Conservation (phyloP, 2,329 filamentous ascomycete species). For the Daldinia sp. region DNA sequence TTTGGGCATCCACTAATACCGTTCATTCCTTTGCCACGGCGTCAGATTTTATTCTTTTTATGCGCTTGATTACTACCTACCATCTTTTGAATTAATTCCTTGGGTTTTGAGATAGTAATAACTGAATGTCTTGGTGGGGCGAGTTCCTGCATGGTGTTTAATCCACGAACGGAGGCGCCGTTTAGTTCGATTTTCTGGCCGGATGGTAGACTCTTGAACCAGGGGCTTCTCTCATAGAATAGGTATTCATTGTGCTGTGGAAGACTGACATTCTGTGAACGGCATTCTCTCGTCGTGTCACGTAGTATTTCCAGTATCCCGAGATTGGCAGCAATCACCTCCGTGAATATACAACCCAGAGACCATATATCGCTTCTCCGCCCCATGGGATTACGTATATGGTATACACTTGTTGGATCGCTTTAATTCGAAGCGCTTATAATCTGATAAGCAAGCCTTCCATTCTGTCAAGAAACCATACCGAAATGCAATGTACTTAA, state of each 20-base stretch:
- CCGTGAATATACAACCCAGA: neutral
- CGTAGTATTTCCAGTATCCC: neutral
- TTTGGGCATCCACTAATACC: neutral
- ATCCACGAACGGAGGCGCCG: neutral
- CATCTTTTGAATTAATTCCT: neutral
- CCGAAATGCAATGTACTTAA: no score
- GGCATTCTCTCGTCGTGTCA: neutral
- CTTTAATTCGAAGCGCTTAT: no score
- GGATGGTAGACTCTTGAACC: no score
- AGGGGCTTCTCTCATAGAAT: neutral
- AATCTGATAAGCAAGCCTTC: no score
- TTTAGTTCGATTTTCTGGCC: no score
- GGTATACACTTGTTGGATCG: no score
- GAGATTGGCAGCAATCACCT: neutral
- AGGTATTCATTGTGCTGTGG: neutral
- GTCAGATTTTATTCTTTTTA: neutral
- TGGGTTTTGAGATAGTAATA: no score
- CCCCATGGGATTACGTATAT: no score
- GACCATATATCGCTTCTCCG: neutral
- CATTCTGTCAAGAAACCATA: no score
- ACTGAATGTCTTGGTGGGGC: no score
- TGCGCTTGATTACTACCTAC: neutral
- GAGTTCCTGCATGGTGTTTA: neutral
- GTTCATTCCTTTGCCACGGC: neutral
- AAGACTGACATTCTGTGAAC: neutral